Evolutionary conservation across 257 asterid species (phyloP).

Genomic region (Primulina tabacum): DNA sequence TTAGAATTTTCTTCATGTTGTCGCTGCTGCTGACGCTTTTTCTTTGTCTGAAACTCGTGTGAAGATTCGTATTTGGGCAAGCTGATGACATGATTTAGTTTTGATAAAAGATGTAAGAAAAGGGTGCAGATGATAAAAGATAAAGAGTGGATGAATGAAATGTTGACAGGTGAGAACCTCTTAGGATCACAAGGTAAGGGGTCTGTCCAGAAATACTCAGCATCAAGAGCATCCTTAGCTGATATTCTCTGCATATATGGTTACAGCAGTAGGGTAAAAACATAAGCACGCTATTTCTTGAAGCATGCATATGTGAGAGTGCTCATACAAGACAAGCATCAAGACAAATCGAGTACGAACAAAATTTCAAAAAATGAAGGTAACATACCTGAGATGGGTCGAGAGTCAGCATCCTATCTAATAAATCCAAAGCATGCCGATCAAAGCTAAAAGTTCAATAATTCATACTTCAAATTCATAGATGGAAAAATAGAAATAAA

Average conservation of each 20-base stretch:
- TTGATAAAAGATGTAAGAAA: constrained; percentile 8
- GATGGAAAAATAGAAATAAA: neutral
- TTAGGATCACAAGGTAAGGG: constrained; percentile 87
- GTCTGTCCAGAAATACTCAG: constrained; percentile 86
- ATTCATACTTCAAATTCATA: constrained; percentile 18
- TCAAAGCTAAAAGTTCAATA: constrained; percentile 57
- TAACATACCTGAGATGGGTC: constrained; percentile 81
- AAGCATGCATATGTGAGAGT: constrained; percentile 13
- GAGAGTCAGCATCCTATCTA: constrained; percentile 78
- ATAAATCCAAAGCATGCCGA: constrained; percentile 88
- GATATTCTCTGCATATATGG: constrained; percentile 59
- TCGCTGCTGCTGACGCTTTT: constrained; percentile 80
- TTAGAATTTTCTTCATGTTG: constrained; percentile 73
- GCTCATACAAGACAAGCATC: constrained; percentile 13
- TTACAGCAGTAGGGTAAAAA: constrained; percentile 16
- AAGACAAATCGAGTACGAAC: neutral
- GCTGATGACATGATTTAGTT: constrained; percentile 33
- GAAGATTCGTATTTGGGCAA: constrained; percentile 81
- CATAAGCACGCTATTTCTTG: neutral
- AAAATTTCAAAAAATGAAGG: neutral
- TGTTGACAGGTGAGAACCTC: constrained; percentile 40
- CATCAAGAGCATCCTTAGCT: constrained; percentile 86
- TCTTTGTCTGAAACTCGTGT: constrained; percentile 92
- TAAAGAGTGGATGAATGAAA: neutral
- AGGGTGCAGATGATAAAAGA: neutral